These are phyloP conservation scores for Candida dubliniensis DNA, from an alignment of 1,139 yeast genomes.

Conservation along the genomic window DNA sequence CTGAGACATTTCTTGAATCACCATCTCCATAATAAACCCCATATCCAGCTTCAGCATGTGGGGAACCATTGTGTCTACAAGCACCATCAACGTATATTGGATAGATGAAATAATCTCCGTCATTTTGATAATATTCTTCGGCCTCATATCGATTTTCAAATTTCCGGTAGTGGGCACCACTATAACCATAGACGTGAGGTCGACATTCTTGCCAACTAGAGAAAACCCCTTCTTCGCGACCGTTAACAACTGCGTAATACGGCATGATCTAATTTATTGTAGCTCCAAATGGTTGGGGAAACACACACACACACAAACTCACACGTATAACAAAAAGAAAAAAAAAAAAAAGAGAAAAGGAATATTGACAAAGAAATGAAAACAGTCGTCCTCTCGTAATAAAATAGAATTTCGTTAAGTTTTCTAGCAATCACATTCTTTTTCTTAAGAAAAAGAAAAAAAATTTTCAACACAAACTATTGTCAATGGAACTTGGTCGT, in stretches of 20 bases:
- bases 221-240: conserved; percentile 54
- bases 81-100: conserved; percentile 72
- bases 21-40: conserved; percentile 68
- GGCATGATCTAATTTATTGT: conserved; percentile 16
- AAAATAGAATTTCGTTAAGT: too few species aligned
- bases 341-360: too few species aligned
- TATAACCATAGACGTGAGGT: conserved; percentile 46
- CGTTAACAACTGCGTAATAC: conserved; percentile 61
- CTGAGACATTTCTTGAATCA: conserved; percentile 55
- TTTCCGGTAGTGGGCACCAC: conserved; percentile 56
- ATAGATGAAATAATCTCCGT: background rate
- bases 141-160: conserved; percentile 51
- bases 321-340: too few species aligned
- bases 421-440: too few species aligned
- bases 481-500: too few species aligned
- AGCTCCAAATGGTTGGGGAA: too few species aligned
- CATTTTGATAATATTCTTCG: background rate
- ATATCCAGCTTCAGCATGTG: conserved; percentile 54
- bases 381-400: too few species aligned
- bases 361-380: too few species aligned
- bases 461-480: too few species aligned
- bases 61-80: conserved; percentile 52
- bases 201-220: conserved; percentile 50
- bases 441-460: too few species aligned
- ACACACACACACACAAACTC: too few species aligned